These are phyloP conservation scores for Aspergillus pseudoviridinutans DNA, from an alignment of 2,329 filamentous ascomycete species.

Conservation along the genomic window DNA sequence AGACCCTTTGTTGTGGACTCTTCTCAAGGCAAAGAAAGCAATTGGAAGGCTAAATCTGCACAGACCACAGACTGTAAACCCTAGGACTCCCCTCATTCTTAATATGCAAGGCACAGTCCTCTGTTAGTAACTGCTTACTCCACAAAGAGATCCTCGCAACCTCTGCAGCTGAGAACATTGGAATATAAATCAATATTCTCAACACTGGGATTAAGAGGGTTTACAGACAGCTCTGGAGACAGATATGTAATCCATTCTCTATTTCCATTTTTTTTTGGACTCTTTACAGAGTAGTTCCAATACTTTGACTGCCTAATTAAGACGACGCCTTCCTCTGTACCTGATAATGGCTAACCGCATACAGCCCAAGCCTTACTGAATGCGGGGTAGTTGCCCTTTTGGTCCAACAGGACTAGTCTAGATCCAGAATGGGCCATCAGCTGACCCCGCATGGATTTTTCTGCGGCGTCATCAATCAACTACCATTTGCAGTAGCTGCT, in stretches of 20 bases:
- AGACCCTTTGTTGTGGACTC: background rate
- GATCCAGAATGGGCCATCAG: conserved; percentile 13
- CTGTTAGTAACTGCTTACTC: background rate
- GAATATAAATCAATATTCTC: background rate
- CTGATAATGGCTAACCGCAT: background rate
- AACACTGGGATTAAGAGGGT: background rate
- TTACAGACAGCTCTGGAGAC: background rate
- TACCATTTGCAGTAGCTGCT: background rate
- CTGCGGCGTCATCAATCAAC: background rate
- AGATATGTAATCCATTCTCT: too few relatives aligned
- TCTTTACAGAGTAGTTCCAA: background rate
- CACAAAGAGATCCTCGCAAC: background rate
- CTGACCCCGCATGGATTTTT: conserved; percentile 19
- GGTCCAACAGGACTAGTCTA: conserved; percentile 8
- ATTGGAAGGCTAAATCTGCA: background rate
- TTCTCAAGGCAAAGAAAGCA: background rate
- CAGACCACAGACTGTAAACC: background rate
- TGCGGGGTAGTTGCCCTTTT: conserved; percentile 17
- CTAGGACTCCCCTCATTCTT: background rate
- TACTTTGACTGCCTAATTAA: background rate
- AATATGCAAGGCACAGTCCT: background rate
- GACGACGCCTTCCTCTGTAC: background rate
- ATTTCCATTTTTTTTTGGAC: too few relatives aligned
- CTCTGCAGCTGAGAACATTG: background rate
- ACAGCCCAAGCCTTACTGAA: conserved; percentile 12